These are phyloP conservation scores for Sporothrix protearum DNA, from an alignment of 2,329 filamentous ascomycete species.

Conservation along the genomic window DNA sequence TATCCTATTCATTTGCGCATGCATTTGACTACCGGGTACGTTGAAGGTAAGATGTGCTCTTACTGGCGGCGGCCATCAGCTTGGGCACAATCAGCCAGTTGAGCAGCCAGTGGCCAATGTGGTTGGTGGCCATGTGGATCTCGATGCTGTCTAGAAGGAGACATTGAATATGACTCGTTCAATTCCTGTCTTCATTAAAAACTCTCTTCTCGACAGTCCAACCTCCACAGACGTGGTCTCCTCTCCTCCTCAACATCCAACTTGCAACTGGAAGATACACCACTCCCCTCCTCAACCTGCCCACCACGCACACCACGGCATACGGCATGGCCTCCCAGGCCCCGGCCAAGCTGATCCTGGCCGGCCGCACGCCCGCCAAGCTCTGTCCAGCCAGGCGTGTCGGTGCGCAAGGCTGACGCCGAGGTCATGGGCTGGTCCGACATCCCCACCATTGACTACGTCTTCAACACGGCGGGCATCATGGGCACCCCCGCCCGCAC, in stretches of 20 bases:
- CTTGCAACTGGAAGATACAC: too few species aligned
- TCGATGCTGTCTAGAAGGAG: slow-evolving; percentile 44
- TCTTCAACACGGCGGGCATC: slow-evolving; percentile 44
- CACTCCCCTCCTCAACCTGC: not conserved
- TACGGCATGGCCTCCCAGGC: slow-evolving; percentile 34
- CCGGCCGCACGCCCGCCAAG: slow-evolving; percentile 26
- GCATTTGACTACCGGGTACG: too few species aligned
- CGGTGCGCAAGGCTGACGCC: slow-evolving; percentile 38
- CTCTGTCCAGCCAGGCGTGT: slow-evolving; percentile 37
- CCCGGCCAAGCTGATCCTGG: slow-evolving; percentile 20
- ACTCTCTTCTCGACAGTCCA: not conserved
- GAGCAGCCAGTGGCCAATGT: slow-evolving; percentile 49
- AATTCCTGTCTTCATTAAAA: not conserved
- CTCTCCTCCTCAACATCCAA: not conserved
- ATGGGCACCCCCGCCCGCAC: slow-evolving; percentile 36
- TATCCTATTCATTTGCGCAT: too few species aligned
- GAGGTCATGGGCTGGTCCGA: slow-evolving; percentile 34
- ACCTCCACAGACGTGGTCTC: not conserved
- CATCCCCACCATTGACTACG: slow-evolving; percentile 36
- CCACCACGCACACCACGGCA: slow-evolving; percentile 29
- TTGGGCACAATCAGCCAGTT: slow-evolving; percentile 46
- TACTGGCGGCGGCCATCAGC: slow-evolving; percentile 37
- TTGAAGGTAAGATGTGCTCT: not conserved
- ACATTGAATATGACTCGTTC: too few species aligned
- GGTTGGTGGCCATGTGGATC: slow-evolving; percentile 47